Evolutionary conservation across 1,139 yeast genomes (phyloP).

Genomic region (Hansenula anomala): DNA sequence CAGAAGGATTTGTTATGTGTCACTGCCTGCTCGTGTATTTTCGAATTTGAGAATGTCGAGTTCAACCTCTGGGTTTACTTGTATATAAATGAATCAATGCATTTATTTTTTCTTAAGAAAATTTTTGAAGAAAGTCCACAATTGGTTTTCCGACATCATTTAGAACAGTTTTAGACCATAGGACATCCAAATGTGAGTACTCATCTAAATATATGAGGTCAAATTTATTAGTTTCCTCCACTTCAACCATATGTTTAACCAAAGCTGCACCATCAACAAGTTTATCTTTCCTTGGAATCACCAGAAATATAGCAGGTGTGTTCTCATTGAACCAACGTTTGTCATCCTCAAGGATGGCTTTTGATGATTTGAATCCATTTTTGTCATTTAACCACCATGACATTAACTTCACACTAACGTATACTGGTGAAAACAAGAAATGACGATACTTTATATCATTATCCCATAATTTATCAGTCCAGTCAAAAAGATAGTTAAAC

Average conservation of each 20-base stretch:
- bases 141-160: constrained; percentile 44
- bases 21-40: no score
- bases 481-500: constrained; percentile 80
- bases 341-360: constrained; percentile 49
- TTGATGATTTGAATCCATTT: constrained; percentile 46
- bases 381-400: constrained; percentile 77
- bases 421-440: constrained; percentile 83
- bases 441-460: constrained; percentile 59
- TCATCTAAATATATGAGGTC: constrained; percentile 42
- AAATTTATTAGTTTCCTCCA: constrained; percentile 41
- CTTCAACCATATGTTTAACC: constrained; percentile 42
- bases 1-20: no score
- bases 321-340: constrained; percentile 50
- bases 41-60: no score
- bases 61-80: no score
- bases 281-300: constrained; percentile 59
- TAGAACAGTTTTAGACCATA: constrained; percentile 83
- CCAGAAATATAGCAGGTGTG: constrained; percentile 52
- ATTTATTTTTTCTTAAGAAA: neutral
- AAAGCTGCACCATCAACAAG: constrained; percentile 64
- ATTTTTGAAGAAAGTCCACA: constrained; percentile 8
- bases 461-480: constrained; percentile 84
- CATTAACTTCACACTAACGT: constrained; percentile 76
- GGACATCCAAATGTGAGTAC: constrained; percentile 86
- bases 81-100: neutral